phyloP scores from a whole-genome alignment of 2,329 filamentous ascomycete genomes.

The Pseudogymnoascus sp. region DNA sequence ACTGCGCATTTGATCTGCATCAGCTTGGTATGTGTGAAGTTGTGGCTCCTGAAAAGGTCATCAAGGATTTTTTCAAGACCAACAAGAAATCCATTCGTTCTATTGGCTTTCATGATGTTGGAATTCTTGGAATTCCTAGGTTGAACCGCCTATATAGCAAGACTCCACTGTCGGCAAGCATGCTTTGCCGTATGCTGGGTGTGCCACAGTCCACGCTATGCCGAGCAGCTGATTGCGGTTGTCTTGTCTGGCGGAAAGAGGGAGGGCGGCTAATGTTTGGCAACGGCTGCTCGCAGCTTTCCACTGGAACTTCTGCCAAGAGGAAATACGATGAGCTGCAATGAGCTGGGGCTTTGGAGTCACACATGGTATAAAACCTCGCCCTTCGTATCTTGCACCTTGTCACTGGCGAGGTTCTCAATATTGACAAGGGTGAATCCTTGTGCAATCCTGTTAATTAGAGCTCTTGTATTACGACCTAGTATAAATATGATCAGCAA shows the following conservation, averaged over 20 bases:
- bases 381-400: neutral
- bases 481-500: too few relatives aligned
- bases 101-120: neutral
- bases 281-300: neutral
- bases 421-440: slow-evolving; percentile 41
- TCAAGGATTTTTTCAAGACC: slow-evolving; percentile 12
- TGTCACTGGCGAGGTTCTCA: slow-evolving; percentile 32
- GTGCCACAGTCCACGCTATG: slow-evolving; percentile 17
- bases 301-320: neutral
- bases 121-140: neutral
- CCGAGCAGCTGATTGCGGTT: slow-evolving; percentile 13
- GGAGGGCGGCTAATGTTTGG: slow-evolving; percentile 1
- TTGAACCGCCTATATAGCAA: neutral
- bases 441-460: neutral
- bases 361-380: neutral
- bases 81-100: slow-evolving; percentile 7
- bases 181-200: slow-evolving; percentile 13
- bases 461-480: neutral
- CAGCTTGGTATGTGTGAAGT: slow-evolving; percentile 10
- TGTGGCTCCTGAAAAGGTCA: neutral
- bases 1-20: slow-evolving; percentile 5
- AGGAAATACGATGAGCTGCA: neutral
- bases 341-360: neutral
- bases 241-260: slow-evolving; percentile 10
- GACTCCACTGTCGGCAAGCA: neutral